Base-by-base conservation (phyloP, 192 early-diverging fungal species). In the Haplosporangium gracile region DNA sequence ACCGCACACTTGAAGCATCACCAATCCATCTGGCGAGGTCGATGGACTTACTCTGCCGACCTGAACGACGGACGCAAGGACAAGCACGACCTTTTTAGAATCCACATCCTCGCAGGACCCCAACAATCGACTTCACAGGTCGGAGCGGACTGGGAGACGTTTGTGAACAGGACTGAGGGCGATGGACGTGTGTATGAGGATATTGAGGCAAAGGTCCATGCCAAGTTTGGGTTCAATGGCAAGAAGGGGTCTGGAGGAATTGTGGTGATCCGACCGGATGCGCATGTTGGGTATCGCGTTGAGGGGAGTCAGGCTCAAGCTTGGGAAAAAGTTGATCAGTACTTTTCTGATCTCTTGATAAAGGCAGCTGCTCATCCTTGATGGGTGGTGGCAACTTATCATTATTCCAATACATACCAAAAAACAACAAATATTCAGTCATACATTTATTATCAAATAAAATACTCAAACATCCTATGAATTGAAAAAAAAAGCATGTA, bases 81-180 rank as follows among this genome's bases (percentile, higher is more conserved):
- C 29, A 47, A 55, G 60, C 70, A 82, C 24, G 77, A 74, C 36
- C 36, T 83, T 24, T 83, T 83, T 68, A 83, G 78, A 43, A 38
- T 77, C 15, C 57, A 78, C 34, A 22, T 75, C 49, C 78, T 83
- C 18, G 36, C 60, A 29, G 76, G 76, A 32, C 69, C 75, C 10
- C 10, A 11, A 7, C 42, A 43, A 43, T 43, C 55, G 8, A n/a
- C 60, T 15, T 4, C 11, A 34, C 60, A 65, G 11, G 60, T 4
- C 60, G 2, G 29, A 29, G 11, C 29, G 3, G 60, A 29, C 29
- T 65, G 9, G 60, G 42, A 22, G 9, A 20, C 15, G 22, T 47
- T 75, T 20, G 4, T 20, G 5, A 24, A 75, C n/a, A 51, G 22
- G 18, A 9, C 26, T 38, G 29, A 13, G 7, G 74, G 74, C 20